phyloP scores from a whole-genome alignment of 2,329 filamentous ascomycete species.

The Thielaviopsis musarum region DNA sequence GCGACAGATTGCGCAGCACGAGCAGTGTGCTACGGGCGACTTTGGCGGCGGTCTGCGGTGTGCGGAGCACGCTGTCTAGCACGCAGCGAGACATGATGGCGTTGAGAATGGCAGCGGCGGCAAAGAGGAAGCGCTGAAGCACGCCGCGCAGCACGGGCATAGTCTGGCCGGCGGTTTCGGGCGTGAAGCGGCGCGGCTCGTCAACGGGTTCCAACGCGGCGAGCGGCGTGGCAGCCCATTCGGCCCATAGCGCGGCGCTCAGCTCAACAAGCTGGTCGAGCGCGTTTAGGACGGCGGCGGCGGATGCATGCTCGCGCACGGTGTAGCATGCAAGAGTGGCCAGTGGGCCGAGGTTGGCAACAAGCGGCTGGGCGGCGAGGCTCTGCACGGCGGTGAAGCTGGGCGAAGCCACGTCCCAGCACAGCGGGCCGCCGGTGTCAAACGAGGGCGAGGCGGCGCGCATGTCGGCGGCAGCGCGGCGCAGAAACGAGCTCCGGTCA shows the following conservation, averaged over 20 bases:
- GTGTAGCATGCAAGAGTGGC: slow-evolving; percentile 48
- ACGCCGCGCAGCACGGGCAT: slow-evolving; percentile 59
- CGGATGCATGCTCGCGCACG: slow-evolving; percentile 35
- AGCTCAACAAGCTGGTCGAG: slow-evolving; percentile 52
- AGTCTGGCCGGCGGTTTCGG: slow-evolving; percentile 48
- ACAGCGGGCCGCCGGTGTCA: slow-evolving; percentile 31
- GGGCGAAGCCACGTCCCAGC: slow-evolving; percentile 44
- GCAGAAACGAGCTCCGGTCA: slow-evolving; percentile 58
- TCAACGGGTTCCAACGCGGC: slow-evolving; percentile 54
- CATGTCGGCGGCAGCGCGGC: slow-evolving; percentile 30
- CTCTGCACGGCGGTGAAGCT: slow-evolving; percentile 44
- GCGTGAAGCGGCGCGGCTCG: slow-evolving; percentile 44
- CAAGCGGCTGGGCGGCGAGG: slow-evolving; percentile 42
- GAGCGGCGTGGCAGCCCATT: slow-evolving; percentile 61
- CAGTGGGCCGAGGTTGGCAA: slow-evolving; percentile 50
- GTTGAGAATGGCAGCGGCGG: slow-evolving; percentile 56
- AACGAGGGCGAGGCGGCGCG: not conserved
- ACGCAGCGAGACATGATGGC: slow-evolving; percentile 50
- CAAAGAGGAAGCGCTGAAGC: slow-evolving; percentile 59
- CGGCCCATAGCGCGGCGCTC: slow-evolving; percentile 44
- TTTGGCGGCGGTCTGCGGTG: slow-evolving; percentile 32
- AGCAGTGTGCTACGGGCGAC: slow-evolving; percentile 57
- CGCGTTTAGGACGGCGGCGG: slow-evolving; percentile 28
- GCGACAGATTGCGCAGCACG: slow-evolving; percentile 61
- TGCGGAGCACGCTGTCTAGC: slow-evolving; percentile 28